These are phyloP conservation scores for Paramarasmius palmivorus DNA, from an alignment of 1,284 basidiomycete species.

Conservation along the genomic window DNA sequence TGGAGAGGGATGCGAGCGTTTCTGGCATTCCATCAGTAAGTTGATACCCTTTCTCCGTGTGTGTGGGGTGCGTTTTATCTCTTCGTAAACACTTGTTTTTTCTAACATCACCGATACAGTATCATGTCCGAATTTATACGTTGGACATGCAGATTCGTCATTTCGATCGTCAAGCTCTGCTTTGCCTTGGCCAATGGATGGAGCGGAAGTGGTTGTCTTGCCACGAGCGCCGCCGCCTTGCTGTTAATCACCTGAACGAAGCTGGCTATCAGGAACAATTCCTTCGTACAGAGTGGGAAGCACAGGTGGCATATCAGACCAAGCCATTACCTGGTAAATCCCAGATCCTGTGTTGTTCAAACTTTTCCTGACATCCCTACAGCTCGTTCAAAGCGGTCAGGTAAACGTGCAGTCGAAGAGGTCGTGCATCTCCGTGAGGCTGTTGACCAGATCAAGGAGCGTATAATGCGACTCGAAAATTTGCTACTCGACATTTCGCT, in stretches of 20 bases:
- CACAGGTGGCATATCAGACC: slow-evolving; percentile 19
- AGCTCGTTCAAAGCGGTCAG: not conserved
- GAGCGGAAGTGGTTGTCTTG: slow-evolving; percentile 6
- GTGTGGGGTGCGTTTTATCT: slow-evolving; percentile 23
- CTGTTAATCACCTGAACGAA: not conserved
- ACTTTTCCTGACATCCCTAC: not conserved
- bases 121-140: slow-evolving; percentile 22
- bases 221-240: not conserved
- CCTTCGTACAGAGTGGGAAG: slow-evolving; percentile 18
- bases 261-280: not conserved
- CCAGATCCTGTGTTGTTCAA: not conserved
- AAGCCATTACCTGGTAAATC: slow-evolving; percentile 16
- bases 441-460: not conserved
- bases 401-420: not conserved
- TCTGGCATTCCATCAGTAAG: slow-evolving; percentile 31
- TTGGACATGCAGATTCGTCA: slow-evolving; percentile 26
- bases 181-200: slow-evolving; percentile 19
- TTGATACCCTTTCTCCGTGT: slow-evolving; percentile 27
- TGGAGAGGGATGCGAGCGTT: slow-evolving; percentile 35
- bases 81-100: not conserved
- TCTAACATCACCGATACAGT: slow-evolving; percentile 11
- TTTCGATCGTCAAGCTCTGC: slow-evolving; percentile 8
- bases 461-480: too few relatives aligned
- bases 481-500: too few relatives aligned
- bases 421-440: not conserved